Evolutionary conservation across 306 rosid species (phyloP).

Genomic region (Aeschynomene evenia): DNA sequence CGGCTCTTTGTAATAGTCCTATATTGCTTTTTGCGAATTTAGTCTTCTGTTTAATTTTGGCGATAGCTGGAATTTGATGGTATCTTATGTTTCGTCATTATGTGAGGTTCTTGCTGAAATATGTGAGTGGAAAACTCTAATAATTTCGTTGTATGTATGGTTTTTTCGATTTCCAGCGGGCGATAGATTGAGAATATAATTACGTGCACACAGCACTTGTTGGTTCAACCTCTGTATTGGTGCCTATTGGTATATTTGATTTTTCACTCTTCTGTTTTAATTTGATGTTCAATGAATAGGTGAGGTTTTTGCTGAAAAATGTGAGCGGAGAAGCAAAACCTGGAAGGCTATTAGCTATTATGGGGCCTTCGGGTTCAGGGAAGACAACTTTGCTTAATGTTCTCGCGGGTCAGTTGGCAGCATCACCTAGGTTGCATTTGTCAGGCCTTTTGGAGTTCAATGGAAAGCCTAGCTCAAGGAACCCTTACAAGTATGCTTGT

Average conservation of each 20-base stretch:
- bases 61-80: background rate
- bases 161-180: no score
- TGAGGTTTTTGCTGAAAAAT: constrained; percentile 68
- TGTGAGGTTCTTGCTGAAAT: constrained; percentile 72
- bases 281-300: constrained; percentile 40
- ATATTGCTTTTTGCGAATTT: background rate
- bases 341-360: constrained; percentile 77
- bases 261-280: background rate
- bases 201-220: no score
- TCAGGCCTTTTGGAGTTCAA: constrained; percentile 79
- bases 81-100: constrained; percentile 23
- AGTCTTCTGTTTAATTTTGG: background rate
- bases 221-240: no score
- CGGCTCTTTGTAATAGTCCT: background rate
- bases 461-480: constrained; percentile 65
- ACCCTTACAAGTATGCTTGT: constrained; percentile 54
- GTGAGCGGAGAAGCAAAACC: constrained; percentile 87
- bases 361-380: constrained; percentile 99
- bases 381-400: constrained; percentile 89
- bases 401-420: constrained; percentile 78
- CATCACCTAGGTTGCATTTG: constrained; percentile 62
- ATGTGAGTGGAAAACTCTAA: constrained; percentile 57
- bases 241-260: no score
- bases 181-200: no score
- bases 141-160: no score